Evolutionary conservation across 192 early-diverging fungal species (phyloP), one percentile per base, ranked within the genome.

Genomic region (Linnemannia elongata): DNA sequence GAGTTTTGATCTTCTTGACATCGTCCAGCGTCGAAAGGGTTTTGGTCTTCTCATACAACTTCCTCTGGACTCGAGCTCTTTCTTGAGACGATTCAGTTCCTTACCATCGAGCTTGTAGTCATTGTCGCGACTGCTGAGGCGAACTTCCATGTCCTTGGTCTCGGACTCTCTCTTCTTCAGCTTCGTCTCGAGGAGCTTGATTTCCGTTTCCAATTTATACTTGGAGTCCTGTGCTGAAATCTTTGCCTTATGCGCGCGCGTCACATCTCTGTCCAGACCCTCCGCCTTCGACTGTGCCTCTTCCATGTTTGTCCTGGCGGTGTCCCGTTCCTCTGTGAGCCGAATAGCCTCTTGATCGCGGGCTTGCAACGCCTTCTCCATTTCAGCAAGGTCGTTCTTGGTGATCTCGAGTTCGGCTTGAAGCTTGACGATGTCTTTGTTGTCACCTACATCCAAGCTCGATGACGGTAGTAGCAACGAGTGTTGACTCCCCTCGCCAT

Each of bases 161-260:
- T 44, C 57, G 39, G 55, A 52, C 10, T 77, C 49, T 36, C 69
- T 36, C 24, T 13, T 55, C 35, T 54, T 83, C 57, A 2, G 13
- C 12, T 44, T 33, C 18, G 55, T 41, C 22, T 71, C 47, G 3
- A 57, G 45, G 13, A 20, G 35, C 13, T 69, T 47, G 24, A 66
- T 38, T 1, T 69, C 30, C 0, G 27, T 24, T 3, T 39, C 38
- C 24, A 71, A n/a, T 44, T 57, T 70, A 1, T 18, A 15, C 27
- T 39, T 71, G n/a, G 42, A 63, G 15, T 39, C 22, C 45, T 30
- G 20, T n/a, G 47, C 57, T 69, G 74, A 30, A 39, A 10, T 76
- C 69, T 82, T 82, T 39, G 49, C 80, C 49, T 76, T 75, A 12
- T 82, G 74, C 2, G 80, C 42, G 27, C 80, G 80, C 13, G 63